A percentile compares a stretch with the other conserved stretches of the same genome.
These are phyloP conservation scores for Monosporozyma unispora DNA, from an alignment of 805 yeast genomes.

Conservation along the genomic window DNA sequence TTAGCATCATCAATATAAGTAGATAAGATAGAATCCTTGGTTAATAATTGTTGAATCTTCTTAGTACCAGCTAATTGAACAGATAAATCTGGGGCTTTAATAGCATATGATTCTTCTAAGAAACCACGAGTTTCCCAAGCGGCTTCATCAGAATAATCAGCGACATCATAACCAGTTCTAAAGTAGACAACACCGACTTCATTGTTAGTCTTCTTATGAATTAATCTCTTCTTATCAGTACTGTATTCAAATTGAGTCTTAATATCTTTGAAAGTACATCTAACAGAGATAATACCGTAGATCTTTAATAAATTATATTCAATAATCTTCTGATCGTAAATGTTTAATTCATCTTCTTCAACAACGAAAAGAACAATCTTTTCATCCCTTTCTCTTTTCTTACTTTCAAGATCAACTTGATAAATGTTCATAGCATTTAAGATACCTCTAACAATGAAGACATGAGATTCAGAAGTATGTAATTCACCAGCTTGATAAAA, in stretches of 20 bases:
- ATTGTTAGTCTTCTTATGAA: constrained; percentile 43
- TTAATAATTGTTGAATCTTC: constrained; percentile 83
- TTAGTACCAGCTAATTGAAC: constrained; percentile 92
- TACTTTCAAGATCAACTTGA: constrained; percentile 55
- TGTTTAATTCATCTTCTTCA: constrained; percentile 80
- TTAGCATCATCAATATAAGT: constrained; percentile 34
- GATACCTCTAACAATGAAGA: constrained; percentile 10
- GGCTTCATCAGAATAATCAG: constrained; percentile 55
- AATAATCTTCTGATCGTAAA: constrained; percentile 81
- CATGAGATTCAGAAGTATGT: constrained; percentile 61
- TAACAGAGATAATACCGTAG: constrained; percentile 49
- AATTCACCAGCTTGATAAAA: constrained; percentile 36
- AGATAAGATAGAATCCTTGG: constrained; percentile 41
- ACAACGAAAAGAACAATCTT: constrained; percentile 67
- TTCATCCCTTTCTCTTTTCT: constrained; percentile 33
- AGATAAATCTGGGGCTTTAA: constrained; percentile 83
- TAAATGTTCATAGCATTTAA: constrained; percentile 9
- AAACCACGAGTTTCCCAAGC: constrained; percentile 73
- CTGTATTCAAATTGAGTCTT: constrained; percentile 19
- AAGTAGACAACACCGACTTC: constrained; percentile 86
- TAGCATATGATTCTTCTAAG: constrained; percentile 68
- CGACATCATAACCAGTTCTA: constrained; percentile 82
- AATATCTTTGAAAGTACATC: constrained; percentile 61
- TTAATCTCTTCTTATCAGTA: constrained; percentile 35
- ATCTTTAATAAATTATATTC: constrained; percentile 58